phyloP scores from a whole-genome alignment of 371 early-diverging fungal genomes.

The Scutellospora calospora region DNA sequence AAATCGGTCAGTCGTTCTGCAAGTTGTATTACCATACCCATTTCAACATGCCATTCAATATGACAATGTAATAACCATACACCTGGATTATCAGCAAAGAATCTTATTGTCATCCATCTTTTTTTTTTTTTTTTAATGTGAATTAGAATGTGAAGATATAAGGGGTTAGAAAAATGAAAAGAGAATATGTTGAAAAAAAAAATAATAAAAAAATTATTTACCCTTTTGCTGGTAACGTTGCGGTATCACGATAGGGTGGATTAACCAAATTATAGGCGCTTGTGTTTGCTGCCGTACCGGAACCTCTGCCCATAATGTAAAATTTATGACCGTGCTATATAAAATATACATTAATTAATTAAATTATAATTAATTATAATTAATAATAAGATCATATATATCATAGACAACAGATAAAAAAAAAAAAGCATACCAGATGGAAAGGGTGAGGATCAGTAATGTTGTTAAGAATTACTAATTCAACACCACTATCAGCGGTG shows the following conservation, averaged over 20 bases:
- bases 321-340: constrained; percentile 81
- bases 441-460: not conserved
- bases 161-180: not conserved
- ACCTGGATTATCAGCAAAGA: constrained; percentile 18
- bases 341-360: constrained; percentile 48
- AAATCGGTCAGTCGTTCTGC: not conserved
- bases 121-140: no score
- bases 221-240: constrained; percentile 51
- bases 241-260: constrained; percentile 65
- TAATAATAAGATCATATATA: not conserved
- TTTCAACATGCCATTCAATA: constrained; percentile 29
- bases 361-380: not conserved
- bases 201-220: not conserved
- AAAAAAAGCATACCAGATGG: not conserved
- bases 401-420: not conserved
- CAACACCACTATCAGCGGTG: constrained; percentile 14
- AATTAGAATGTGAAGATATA: not conserved
- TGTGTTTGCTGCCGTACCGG: constrained; percentile 46
- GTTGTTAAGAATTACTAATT: not conserved
- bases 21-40: constrained; percentile 16
- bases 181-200: not conserved
- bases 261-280: constrained; percentile 47
- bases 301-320: constrained; percentile 70
- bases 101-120: not conserved
- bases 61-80: constrained; percentile 14